Base-by-base conservation (phyloP, 2,329 filamentous ascomycete species). In the Colletotrichum chlorophyti region DNA sequence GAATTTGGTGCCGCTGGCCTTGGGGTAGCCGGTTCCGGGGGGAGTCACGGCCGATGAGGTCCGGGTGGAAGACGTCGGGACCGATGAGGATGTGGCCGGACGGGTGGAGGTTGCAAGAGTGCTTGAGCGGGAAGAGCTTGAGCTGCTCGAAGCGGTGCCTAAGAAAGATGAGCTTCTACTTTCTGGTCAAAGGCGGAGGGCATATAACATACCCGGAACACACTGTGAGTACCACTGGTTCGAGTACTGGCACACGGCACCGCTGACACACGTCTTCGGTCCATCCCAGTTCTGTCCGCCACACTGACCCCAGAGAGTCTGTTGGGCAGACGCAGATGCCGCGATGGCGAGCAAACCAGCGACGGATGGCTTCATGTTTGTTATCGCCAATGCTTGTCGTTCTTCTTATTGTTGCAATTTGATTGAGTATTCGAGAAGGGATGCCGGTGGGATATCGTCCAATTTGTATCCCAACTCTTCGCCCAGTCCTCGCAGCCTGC, bases 221-320 rank as follows among this genome's bases (percentile, higher is more conserved):
- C 72, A 74, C 60, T 78, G 75, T 9, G 63, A 74, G 67, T 77
- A 77, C 53, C 68, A 77, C 11, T 64, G 32, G 58, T 75, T 77
- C 45, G 65, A 62, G 42, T 65, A 63, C 38, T 68, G 66, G 66
- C 77, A 80, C 34, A 65, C 66, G 63, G 68, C 72, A 38, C 76
- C 76, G 19, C 70, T 69, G 2, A 59, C 63, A 54, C 79, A 81
- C 66, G 76, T 79, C 3, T 76, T 79, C 9, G 75, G 63, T 15
- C 78, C 79, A 5, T 58, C 66, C 69, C 70, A 81, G 38, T 69
- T 72, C 14, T 60, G 70, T 6, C 78, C 79, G 51, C 79, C 78
- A 40, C 78, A 81, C 58, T 79, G 77, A n/a, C 63, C 60, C 35
- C 57, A 69, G 7, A 69, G 45, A 34, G 62, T 47, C 27, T 58